A percentile compares a stretch with the other conserved stretches of the same genome.
These are phyloP conservation scores for Xylaria grammica DNA, from an alignment of 495 filamentous ascomycete species.

Conservation along the genomic window DNA sequence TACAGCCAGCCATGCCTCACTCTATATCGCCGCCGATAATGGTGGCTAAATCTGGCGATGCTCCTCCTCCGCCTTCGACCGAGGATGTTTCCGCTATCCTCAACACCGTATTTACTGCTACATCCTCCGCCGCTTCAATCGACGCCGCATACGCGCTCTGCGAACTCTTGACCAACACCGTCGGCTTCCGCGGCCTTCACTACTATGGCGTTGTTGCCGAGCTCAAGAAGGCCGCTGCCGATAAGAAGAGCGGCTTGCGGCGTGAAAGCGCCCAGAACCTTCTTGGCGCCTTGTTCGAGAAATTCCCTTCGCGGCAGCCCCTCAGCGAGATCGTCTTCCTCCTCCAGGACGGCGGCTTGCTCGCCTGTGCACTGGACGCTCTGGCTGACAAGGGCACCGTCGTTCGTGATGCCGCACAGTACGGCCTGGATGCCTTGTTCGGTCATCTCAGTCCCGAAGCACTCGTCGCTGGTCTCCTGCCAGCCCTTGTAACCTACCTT, in stretches of 20 bases:
- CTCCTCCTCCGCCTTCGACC: slow-evolving; percentile 63
- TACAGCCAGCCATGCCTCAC: slow-evolving; percentile 36
- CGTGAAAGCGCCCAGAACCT: slow-evolving; percentile 95
- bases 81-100: slow-evolving; percentile 77
- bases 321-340: slow-evolving; percentile 82
- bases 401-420: slow-evolving; percentile 89
- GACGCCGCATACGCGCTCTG: slow-evolving; percentile 85
- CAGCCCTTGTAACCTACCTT: slow-evolving; percentile 73
- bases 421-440: slow-evolving; percentile 91
- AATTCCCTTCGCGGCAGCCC: slow-evolving; percentile 76
- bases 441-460: slow-evolving; percentile 77
- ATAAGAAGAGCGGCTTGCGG: slow-evolving; percentile 89
- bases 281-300: slow-evolving; percentile 90
- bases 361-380: slow-evolving; percentile 77
- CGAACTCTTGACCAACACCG: slow-evolving; percentile 75
- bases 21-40: slow-evolving; percentile 47
- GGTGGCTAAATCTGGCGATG: slow-evolving; percentile 42
- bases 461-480: slow-evolving; percentile 77
- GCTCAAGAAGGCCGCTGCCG: slow-evolving; percentile 82
- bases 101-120: slow-evolving; percentile 75
- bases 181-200: slow-evolving; percentile 75
- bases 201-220: slow-evolving; percentile 73
- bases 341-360: slow-evolving; percentile 74
- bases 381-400: slow-evolving; percentile 89
- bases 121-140: slow-evolving; percentile 84